Base-by-base conservation (phyloP, 176 grass and related monocot species). In the Pharus latifolius region DNA sequence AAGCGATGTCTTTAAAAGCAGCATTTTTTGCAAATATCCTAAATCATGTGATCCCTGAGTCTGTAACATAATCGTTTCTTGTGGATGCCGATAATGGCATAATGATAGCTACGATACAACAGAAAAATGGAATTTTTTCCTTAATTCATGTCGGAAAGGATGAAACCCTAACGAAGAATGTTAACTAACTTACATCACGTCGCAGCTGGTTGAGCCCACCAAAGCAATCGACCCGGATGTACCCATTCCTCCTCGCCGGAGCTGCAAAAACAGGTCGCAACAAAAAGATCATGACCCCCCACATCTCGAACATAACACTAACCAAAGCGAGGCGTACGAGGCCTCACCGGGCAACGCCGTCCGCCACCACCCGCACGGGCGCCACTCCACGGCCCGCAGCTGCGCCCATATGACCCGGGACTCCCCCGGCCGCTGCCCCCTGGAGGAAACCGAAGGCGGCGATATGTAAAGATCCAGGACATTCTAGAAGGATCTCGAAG, bases 181-280 rank as follows among this genome's bases (percentile, higher is more conserved):
- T 29, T 85, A n/a, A n/a, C n/a, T 74, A 85, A 81, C 90, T 19
- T 85, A 99, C 90, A 91, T 91, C 96, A 67, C 90, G 96, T 83
- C 96, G 83, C 79, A 99, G 86, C 73, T 99, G 96, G 76, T 99
- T 99, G 43, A 95, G 96, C 45, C 96, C 90, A 23, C 96, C 96
- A 34, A 67, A 99, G 82, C 96, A 99, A 24, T 95, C 84, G 25
- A 99, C 81, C 60, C 96, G 65, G 56, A 99, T 62, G 83, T 86
- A 95, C 14, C 96, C 90, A 38, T 82, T 99, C 42, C 23, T 91
- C 69, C 48, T 79, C 20, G 63, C 26, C 35, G 76, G 67, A 65
- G 82, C 87, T 91, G 82, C 65, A 65, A n/a, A 74, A 69, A 24
- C 44, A 54, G 12, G 27, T 9, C 15, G 10, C 9, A 13, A 25